phyloP scores from a whole-genome alignment of 208 protist species.

The Trypanosoma boissoni region DNA sequence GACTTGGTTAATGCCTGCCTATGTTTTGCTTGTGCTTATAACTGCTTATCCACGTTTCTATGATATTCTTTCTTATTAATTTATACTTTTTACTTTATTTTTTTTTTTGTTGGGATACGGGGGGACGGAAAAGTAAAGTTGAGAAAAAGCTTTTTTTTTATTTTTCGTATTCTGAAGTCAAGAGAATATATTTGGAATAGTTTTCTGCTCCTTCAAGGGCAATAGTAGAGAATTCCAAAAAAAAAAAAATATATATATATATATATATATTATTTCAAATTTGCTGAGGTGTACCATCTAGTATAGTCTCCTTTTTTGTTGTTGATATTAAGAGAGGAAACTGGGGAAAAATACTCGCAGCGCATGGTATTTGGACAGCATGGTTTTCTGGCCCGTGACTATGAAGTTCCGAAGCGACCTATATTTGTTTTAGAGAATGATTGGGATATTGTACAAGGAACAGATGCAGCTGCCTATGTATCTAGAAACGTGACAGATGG shows the following conservation, averaged over 20 bases:
- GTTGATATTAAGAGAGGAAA: not conserved
- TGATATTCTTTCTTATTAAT: no score
- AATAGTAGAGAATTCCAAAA: not conserved
- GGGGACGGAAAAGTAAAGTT: no score
- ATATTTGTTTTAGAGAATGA: slow-evolving; percentile 75
- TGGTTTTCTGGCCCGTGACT: slow-evolving; percentile 62
- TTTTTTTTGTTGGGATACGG: no score
- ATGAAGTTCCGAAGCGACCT: slow-evolving; percentile 82
- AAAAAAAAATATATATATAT: slow-evolving; percentile 6
- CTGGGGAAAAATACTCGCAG: slow-evolving; percentile 8
- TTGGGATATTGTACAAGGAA: slow-evolving; percentile 77
- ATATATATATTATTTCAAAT: slow-evolving; percentile 10
- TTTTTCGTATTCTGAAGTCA: no score
- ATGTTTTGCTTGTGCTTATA: no score
- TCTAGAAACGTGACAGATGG: slow-evolving; percentile 75
- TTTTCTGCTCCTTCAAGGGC: no score
- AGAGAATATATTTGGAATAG: no score
- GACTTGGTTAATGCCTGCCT: no score
- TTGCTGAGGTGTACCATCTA: no score
- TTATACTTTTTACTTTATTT: no score
- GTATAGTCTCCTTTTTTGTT: slow-evolving; percentile 4
- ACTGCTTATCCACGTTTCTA: no score
- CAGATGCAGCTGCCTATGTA: slow-evolving; percentile 70
- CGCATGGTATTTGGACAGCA: slow-evolving; percentile 13
- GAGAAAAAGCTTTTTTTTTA: no score